These are phyloP conservation scores for Warburgia ugandensis DNA, from an alignment of 164 flowering plant species.

Conservation along the genomic window DNA sequence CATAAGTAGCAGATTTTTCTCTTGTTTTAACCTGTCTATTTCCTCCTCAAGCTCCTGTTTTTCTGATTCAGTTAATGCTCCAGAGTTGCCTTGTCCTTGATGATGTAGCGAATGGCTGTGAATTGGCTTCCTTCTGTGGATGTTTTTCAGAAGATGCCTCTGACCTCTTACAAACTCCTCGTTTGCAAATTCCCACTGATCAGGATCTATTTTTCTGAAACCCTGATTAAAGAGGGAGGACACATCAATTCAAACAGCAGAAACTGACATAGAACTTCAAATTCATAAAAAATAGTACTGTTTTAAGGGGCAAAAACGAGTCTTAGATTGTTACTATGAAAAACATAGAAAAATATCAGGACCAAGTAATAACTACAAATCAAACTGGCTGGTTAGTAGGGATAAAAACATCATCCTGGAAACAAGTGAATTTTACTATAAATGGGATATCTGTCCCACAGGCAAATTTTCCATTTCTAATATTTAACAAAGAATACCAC, in stretches of 20 bases:
- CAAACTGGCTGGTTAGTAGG: no score
- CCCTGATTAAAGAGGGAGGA: constrained; percentile 35
- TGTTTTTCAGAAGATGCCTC: constrained; percentile 58
- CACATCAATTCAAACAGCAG: background rate
- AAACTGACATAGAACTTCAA: background rate
- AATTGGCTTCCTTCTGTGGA: constrained; percentile 73
- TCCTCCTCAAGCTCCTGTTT: constrained; percentile 48
- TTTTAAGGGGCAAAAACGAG: no score
- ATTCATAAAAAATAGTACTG: background rate
- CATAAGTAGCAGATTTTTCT: constrained; percentile 32
- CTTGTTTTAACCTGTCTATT: constrained; percentile 49
- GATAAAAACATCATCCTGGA: no score
- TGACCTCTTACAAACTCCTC: constrained; percentile 72
- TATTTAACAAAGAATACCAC: no score
- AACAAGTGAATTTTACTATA: no score
- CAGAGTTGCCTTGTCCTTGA: constrained; percentile 21
- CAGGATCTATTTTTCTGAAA: constrained; percentile 77
- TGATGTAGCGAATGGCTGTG: constrained; percentile 60
- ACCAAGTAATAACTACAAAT: no score
- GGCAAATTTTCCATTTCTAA: no score
- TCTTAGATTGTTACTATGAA: no score
- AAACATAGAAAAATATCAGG: no score
- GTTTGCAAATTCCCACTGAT: constrained; percentile 87
- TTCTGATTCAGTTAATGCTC: constrained; percentile 36
- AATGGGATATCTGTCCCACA: no score